Conservation (phyloP, 2,329 filamentous ascomycete genomes). For the Penicillium sp. region DNA sequence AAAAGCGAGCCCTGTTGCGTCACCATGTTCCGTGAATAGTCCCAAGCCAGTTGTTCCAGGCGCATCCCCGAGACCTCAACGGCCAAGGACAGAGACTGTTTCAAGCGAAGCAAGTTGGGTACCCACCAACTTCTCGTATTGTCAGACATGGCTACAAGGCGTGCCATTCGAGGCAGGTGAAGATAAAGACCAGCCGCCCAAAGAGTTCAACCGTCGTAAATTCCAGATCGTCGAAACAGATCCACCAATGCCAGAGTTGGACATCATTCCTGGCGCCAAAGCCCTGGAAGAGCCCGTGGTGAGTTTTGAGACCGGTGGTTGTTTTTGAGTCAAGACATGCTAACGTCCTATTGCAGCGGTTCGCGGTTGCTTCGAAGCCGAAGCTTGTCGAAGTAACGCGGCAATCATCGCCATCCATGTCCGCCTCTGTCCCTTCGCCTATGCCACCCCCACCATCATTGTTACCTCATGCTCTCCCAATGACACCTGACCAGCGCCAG, state of each 20-base stretch:
- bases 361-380: conserved; percentile 35
- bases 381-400: conserved; percentile 38
- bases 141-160: conserved; percentile 36
- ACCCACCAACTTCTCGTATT: conserved; percentile 35
- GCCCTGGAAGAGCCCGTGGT: conserved; percentile 25
- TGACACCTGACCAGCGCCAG: conserved; percentile 33
- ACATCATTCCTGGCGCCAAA: conserved; percentile 15
- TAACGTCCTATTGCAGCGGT: conserved; percentile 23
- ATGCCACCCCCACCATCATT: conserved; percentile 20
- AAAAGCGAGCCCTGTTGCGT: conserved; percentile 2
- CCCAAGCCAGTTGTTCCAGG: conserved; percentile 4
- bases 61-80: conserved; percentile 23
- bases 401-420: conserved; percentile 30
- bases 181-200: conserved; percentile 22
- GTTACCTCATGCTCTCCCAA: conserved; percentile 26
- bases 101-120: conserved; percentile 39
- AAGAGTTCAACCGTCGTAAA: conserved; percentile 32
- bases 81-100: conserved; percentile 31
- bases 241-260: conserved; percentile 24
- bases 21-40: conserved; percentile 3
- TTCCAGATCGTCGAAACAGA: conserved; percentile 37
- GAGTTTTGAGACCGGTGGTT: conserved; percentile 4
- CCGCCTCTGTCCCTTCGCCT: conserved; percentile 17
- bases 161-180: conserved; percentile 31
- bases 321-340: not conserved